These are phyloP conservation scores for Nothophytophthora sp. DNA, from an alignment of 352 stramenopile genomes.

Conservation along the genomic window DNA sequence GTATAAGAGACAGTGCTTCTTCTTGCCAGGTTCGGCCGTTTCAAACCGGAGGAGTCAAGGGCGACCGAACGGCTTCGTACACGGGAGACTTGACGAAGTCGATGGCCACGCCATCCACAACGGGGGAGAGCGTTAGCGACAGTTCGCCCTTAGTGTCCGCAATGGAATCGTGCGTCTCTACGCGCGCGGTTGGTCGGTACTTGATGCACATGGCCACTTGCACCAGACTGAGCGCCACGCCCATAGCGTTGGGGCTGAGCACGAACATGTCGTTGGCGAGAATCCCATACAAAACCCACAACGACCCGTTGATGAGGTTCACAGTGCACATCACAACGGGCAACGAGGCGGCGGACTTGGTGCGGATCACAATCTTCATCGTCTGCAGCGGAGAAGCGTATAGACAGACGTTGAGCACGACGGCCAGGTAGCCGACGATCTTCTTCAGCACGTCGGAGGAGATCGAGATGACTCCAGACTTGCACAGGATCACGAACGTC, in stretches of 20 bases:
- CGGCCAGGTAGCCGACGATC: slow-evolving; percentile 30
- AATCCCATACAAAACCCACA: slow-evolving; percentile 37
- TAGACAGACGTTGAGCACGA: slow-evolving; percentile 26
- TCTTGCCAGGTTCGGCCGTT: too few relatives aligned
- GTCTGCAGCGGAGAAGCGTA: slow-evolving; percentile 31
- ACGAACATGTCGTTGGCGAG: slow-evolving; percentile 32
- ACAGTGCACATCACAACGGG: slow-evolving; percentile 35
- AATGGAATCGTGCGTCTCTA: too few relatives aligned
- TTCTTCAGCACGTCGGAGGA: slow-evolving; percentile 17
- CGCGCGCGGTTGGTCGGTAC: slow-evolving; percentile 5
- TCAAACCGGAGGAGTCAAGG: too few relatives aligned
- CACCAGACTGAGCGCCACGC: slow-evolving; percentile 16
- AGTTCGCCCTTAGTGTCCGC: too few relatives aligned
- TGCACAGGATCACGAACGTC: slow-evolving; percentile 17
- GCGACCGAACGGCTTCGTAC: too few relatives aligned
- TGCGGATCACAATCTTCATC: slow-evolving; percentile 29
- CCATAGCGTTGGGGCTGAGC: slow-evolving; percentile 27
- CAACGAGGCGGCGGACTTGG: slow-evolving; percentile 33
- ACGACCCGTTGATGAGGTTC: slow-evolving; percentile 28
- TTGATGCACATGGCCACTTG: slow-evolving; percentile 14
- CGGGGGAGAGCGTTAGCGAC: too few relatives aligned
- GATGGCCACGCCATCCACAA: too few relatives aligned
- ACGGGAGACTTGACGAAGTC: too few relatives aligned
- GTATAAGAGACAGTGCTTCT: too few relatives aligned
- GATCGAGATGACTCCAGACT: slow-evolving; percentile 9